Conservation (phyloP, 345 rosid genomes). For the Melaleuca alternifolia region DNA sequence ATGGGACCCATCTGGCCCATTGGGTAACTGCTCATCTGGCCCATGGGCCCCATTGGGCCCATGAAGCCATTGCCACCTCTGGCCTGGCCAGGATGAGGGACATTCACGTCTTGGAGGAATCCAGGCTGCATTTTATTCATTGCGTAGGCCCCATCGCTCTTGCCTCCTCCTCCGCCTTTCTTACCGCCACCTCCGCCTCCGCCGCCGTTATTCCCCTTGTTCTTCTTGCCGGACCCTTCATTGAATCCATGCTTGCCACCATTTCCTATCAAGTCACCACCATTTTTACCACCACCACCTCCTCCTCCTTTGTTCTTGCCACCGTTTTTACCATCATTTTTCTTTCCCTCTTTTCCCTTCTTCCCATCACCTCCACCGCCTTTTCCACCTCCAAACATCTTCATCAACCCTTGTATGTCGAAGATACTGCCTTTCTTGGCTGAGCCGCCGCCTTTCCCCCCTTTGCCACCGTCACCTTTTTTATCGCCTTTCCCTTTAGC, state of each 20-base stretch:
- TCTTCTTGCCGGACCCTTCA: slow-evolving; percentile 25
- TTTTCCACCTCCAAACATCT: slow-evolving; percentile 12
- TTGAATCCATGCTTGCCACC: not conserved
- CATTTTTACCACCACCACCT: slow-evolving; percentile 23
- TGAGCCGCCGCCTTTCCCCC: not conserved
- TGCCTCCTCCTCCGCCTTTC: slow-evolving; percentile 31
- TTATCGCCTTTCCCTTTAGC: not conserved
- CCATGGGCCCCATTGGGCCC: slow-evolving; percentile 28
- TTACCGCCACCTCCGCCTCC: slow-evolving; percentile 32
- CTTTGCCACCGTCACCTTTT: not conserved
- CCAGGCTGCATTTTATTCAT: slow-evolving; percentile 23
- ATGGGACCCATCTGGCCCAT: slow-evolving; percentile 27
- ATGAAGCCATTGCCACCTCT: slow-evolving; percentile 23
- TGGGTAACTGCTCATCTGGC: slow-evolving; percentile 20
- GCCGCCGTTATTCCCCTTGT: slow-evolving; percentile 22
- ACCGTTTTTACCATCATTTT: slow-evolving; percentile 15
- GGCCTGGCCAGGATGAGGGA: slow-evolving; percentile 3
- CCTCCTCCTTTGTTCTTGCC: slow-evolving; percentile 28
- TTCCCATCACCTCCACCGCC: slow-evolving; percentile 7
- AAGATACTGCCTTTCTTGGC: slow-evolving; percentile 32
- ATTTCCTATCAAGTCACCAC: slow-evolving; percentile 20
- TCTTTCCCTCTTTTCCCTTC: slow-evolving; percentile 20
- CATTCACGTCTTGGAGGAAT: slow-evolving; percentile 6
- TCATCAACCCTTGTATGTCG: slow-evolving; percentile 57
- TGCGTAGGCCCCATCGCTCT: slow-evolving; percentile 30